Percentiles rank a stretch among this genome's conserved stretches.
Evolutionary conservation across 2,329 filamentous ascomycete species (phyloP).

Genomic region (Xylaria sp.): DNA sequence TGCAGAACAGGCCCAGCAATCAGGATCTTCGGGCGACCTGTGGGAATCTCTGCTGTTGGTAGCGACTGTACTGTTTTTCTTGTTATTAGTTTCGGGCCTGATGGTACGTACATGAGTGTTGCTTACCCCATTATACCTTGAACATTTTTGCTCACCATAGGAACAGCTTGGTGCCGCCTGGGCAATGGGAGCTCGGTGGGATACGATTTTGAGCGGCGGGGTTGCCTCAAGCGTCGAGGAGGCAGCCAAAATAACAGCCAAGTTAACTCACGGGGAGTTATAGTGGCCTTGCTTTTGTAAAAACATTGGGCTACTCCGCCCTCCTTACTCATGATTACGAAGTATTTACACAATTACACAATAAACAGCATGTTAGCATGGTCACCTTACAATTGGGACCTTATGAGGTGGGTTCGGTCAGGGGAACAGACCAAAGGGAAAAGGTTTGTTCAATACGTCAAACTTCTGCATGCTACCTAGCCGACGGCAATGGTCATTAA

Average conservation of each 20-base stretch:
- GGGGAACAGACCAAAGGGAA: slow-evolving; percentile 17
- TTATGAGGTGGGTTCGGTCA: slow-evolving; percentile 26
- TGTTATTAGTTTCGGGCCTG: slow-evolving; percentile 74
- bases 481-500: slow-evolving; percentile 30
- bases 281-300: slow-evolving; percentile 34
- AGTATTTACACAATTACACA: slow-evolving; percentile 32
- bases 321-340: slow-evolving; percentile 36
- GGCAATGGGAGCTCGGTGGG: slow-evolving; percentile 84
- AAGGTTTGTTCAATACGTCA: slow-evolving; percentile 28
- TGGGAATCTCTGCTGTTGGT: slow-evolving; percentile 74
- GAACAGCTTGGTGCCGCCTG: slow-evolving; percentile 79
- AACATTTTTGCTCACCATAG: slow-evolving; percentile 31
- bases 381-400: slow-evolving; percentile 23
- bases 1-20: slow-evolving; percentile 53
- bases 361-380: slow-evolving; percentile 24
- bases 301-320: slow-evolving; percentile 13
- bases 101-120: slow-evolving; percentile 73
- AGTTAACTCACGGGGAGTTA: slow-evolving; percentile 46
- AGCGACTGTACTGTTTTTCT: slow-evolving; percentile 71
- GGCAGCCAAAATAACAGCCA: slow-evolving; percentile 37
- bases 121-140: background rate
- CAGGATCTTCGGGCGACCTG: slow-evolving; percentile 58
- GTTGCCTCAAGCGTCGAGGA: slow-evolving; percentile 54
- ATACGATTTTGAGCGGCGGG: slow-evolving; percentile 66
- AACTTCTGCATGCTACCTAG: slow-evolving; percentile 16